Percentiles rank a stretch among this genome's conserved stretches.
phyloP scores from a whole-genome alignment of 169 alveolate genomes.

The Plasmodium fragile region DNA sequence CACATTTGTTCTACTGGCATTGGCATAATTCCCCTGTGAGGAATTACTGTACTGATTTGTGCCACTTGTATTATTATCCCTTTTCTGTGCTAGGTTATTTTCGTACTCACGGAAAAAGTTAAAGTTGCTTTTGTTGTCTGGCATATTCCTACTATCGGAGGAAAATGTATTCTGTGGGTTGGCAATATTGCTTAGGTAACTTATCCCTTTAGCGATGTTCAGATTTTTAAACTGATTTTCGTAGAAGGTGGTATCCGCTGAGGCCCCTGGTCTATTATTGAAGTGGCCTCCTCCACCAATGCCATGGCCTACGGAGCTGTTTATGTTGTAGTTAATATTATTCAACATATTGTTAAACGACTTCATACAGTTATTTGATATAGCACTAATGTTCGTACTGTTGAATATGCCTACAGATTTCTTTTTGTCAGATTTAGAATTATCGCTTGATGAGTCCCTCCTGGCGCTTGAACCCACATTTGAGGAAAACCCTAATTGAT shows the following conservation, averaged over 20 bases:
- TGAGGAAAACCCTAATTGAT: not conserved
- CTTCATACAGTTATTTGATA: slow-evolving; percentile 65
- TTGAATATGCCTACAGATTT: slow-evolving; percentile 47
- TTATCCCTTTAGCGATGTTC: not conserved
- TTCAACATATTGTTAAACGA: slow-evolving; percentile 57
- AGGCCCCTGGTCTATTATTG: not conserved
- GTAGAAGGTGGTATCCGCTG: not conserved
- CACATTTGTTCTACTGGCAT: not conserved
- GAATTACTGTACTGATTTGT: not conserved
- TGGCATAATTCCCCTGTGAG: not conserved
- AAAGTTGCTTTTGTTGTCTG: slow-evolving; percentile 3
- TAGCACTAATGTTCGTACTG: slow-evolving; percentile 55
- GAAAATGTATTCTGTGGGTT: not conserved
- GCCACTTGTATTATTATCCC: not conserved
- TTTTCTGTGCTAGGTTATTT: not conserved
- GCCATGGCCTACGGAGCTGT: slow-evolving; percentile 7
- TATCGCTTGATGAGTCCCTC: slow-evolving; percentile 21
- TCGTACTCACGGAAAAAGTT: slow-evolving; percentile 19
- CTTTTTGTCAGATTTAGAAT: slow-evolving; percentile 34
- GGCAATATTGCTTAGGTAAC: slow-evolving; percentile 12
- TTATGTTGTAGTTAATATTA: slow-evolving; percentile 43
- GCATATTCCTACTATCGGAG: not conserved
- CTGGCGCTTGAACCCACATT: not conserved
- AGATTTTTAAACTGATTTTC: slow-evolving; percentile 18
- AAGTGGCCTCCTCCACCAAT: not conserved